A percentile compares a stretch with the other conserved stretches of the same genome.
Evolutionary conservation across 2,329 filamentous ascomycete species (phyloP).

Genomic region (Chaetomium strumarium): DNA sequence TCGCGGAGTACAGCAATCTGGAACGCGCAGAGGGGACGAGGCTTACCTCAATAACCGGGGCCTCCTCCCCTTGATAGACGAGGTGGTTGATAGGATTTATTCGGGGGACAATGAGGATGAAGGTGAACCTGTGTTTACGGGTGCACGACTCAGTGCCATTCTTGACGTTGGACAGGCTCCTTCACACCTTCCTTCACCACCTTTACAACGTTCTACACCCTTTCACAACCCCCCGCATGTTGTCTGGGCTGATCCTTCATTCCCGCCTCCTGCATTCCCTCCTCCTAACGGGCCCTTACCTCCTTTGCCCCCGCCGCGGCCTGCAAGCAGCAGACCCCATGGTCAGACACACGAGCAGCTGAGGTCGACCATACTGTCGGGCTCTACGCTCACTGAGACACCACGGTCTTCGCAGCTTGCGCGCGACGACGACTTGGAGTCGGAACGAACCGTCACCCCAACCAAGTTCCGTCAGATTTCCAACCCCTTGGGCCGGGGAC

Average conservation of each 20-base stretch:
- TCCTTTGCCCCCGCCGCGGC: neutral
- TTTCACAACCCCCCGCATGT: neutral
- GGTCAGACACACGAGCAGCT: too few species aligned
- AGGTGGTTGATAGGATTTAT: neutral
- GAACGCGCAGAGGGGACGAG: too few species aligned
- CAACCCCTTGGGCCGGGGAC: too few species aligned
- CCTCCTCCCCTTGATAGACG: slow-evolving; percentile 2
- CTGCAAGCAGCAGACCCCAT: neutral
- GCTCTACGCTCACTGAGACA: neutral
- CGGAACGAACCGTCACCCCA: slow-evolving; percentile 1
- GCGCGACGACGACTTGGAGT: neutral
- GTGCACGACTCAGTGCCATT: neutral
- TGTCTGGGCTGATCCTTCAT: neutral
- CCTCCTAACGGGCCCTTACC: neutral
- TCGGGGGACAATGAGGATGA: neutral
- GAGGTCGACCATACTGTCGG: neutral
- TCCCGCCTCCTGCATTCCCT: neutral
- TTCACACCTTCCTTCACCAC: too few species aligned
- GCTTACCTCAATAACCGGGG: neutral
- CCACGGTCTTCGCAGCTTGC: neutral
- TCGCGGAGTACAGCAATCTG: neutral
- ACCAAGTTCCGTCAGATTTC: neutral
- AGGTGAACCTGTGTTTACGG: neutral
- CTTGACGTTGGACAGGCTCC: neutral
- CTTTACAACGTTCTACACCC: neutral